Conservation (phyloP, 2,329 filamentous ascomycete species). For the Diaporthe sp. region DNA sequence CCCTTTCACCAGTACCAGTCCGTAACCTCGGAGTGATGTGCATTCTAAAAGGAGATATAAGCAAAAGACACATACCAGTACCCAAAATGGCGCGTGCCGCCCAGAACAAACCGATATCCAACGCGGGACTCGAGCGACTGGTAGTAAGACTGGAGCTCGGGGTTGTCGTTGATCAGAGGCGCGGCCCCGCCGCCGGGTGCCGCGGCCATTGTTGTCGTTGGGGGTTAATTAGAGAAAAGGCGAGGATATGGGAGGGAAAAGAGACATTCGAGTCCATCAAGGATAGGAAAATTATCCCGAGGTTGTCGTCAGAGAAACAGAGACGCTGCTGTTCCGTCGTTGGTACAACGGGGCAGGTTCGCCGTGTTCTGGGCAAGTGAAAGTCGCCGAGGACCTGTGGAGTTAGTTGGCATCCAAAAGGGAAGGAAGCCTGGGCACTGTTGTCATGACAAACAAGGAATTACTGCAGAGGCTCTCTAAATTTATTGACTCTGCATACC, state of each 20-base stretch:
- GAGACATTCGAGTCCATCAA: too few species aligned
- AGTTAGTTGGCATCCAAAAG: background rate
- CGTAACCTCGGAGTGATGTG: background rate
- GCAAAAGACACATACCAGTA: slow-evolving; percentile 51
- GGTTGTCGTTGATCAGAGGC: slow-evolving; percentile 55
- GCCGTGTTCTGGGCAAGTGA: background rate
- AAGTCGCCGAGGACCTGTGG: background rate
- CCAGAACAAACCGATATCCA: slow-evolving; percentile 59
- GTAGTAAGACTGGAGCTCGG: slow-evolving; percentile 60
- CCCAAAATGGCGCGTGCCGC: slow-evolving; percentile 65
- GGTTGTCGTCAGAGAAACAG: background rate
- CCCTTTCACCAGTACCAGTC: background rate
- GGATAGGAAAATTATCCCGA: too few species aligned
- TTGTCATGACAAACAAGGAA: background rate
- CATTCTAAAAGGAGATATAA: background rate
- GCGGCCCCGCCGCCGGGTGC: background rate
- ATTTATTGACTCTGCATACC: background rate
- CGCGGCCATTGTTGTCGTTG: background rate
- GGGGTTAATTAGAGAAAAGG: background rate
- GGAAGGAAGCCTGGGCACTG: too few species aligned
- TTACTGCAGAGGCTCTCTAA: background rate
- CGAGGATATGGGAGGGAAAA: background rate
- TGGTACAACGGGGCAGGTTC: too few species aligned
- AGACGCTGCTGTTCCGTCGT: background rate
- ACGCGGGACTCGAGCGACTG: slow-evolving; percentile 59